Base-by-base conservation (phyloP, 1,284 basidiomycete genomes). In the Serendipita sp. region DNA sequence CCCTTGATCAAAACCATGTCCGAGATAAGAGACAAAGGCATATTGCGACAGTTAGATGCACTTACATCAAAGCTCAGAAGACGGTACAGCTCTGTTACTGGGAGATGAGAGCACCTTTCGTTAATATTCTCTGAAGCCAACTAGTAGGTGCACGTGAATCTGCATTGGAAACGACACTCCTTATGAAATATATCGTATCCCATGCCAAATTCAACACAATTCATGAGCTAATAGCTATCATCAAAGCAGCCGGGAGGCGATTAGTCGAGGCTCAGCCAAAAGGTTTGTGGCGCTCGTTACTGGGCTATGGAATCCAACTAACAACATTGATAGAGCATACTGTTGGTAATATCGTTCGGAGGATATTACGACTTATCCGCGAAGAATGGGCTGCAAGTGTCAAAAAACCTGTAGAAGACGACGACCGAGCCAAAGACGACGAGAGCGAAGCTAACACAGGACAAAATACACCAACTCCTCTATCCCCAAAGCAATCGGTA, bases 251-350 rank as follows among this genome's bases (percentile, higher is more conserved):
- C 2, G 95, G 95, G 1, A 78, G 82, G 67, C 81, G 82, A 66
- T 74, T 98, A 50, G 85, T 91, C 29, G 87, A 91, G 44, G 91
- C 93, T 12, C 93, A 97, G 70, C 91, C 93, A 8, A 93, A 94
- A 83, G 93, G 93, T 93, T n/a, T 29, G 10, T 38, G 60, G 35
- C 32, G 34, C 22, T 58, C n/a, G 26, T 64, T 64, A 61, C 44
- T 66, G 26, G 53, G 64, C 42, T 35, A 45, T 60, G 50, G 30
- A 42, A 44, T 32, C 47, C 61, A 17, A 60, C 60, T 58, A 30
- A 35, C 13, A 17, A 5, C 32, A 41, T 13, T 60, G 29, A 62
- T 69, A 93, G 95, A 99, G 72, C 88, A 94, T 69, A 88, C 92
- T 49, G 88, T 96, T 45, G 93, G 92, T 12, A 98, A 97, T 72